Percentiles rank a stretch among this genome's conserved stretches.
Evolutionary conservation across 2,329 filamentous ascomycete species (phyloP).

Genomic region (Pyricularia grisea): DNA sequence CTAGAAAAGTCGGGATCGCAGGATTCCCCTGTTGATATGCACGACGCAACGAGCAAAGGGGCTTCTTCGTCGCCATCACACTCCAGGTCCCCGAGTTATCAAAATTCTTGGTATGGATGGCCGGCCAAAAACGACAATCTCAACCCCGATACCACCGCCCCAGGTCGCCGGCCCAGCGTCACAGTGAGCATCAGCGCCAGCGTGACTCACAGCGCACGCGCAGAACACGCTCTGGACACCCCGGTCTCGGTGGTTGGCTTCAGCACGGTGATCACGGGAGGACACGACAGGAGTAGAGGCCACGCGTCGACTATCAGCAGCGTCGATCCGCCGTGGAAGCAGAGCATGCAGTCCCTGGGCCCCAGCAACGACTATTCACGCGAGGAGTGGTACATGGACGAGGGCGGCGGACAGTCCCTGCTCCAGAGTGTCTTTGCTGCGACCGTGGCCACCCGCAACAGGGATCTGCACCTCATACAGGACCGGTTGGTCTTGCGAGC

Average conservation of each 20-base stretch:
- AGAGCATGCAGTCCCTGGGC: slow-evolving; percentile 23
- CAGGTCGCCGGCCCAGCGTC: background rate
- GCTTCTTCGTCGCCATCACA: background rate
- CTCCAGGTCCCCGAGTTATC: background rate
- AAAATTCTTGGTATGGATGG: background rate
- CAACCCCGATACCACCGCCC: background rate
- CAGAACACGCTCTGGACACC: background rate
- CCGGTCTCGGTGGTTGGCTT: background rate
- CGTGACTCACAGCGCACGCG: background rate
- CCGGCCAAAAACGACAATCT: background rate
- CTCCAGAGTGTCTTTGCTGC: slow-evolving; percentile 19
- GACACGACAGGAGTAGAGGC: slow-evolving; percentile 7
- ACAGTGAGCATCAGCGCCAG: background rate
- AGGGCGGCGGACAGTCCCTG: slow-evolving; percentile 16
- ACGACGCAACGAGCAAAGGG: background rate
- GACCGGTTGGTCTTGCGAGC: slow-evolving; percentile 22
- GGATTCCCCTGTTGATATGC: background rate
- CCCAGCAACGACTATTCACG: slow-evolving; percentile 19
- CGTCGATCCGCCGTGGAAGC: slow-evolving; percentile 16
- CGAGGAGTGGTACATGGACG: slow-evolving; percentile 21
- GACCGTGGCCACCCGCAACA: slow-evolving; percentile 20
- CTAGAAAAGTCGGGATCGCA: background rate
- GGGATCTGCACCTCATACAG: slow-evolving; percentile 21
- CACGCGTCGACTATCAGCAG: slow-evolving; percentile 5
- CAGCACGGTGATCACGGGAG: background rate